Evolutionary conservation across 164 flowering plant genomes (phyloP).

Genomic region (Pachysandra terminalis): DNA sequence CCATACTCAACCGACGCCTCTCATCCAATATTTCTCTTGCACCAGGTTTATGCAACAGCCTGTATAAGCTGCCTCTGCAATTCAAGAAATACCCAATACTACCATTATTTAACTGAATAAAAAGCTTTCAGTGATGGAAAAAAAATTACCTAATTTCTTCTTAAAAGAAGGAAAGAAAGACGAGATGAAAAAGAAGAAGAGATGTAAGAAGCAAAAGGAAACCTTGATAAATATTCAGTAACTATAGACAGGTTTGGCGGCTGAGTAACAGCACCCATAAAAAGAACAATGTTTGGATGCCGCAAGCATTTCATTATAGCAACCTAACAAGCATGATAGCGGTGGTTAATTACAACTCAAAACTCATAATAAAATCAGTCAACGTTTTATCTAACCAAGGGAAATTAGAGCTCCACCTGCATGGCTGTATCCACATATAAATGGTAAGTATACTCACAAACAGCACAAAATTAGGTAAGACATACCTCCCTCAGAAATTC

Average conservation of each 20-base stretch:
- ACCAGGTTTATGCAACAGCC: constrained; percentile 86
- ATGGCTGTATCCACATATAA: background rate
- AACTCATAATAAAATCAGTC: background rate
- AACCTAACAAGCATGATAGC: constrained; percentile 44
- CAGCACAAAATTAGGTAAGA: background rate
- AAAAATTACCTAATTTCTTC: background rate
- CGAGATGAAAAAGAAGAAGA: background rate
- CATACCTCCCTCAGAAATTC: constrained; percentile 93
- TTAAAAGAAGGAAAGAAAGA: background rate
- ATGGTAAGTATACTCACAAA: background rate
- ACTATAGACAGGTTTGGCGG: constrained; percentile 96
- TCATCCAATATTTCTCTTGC: constrained; percentile 81
- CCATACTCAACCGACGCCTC: constrained; percentile 89
- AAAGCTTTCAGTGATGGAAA: background rate
- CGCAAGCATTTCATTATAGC: constrained; percentile 93
- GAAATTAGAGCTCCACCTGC: background rate
- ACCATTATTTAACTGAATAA: background rate
- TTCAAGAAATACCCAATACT: constrained; percentile 1
- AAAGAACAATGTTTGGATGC: constrained; percentile 97
- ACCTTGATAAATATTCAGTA: constrained; percentile 97
- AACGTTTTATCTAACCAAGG: background rate
- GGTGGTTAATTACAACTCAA: background rate
- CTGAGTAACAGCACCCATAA: constrained; percentile 97
- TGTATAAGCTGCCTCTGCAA: constrained; percentile 91
- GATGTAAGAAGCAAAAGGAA: constrained; percentile 4